Conservation (phyloP, 768 basidiomycete species). For the Holtermanniella nyarrowii region DNA sequence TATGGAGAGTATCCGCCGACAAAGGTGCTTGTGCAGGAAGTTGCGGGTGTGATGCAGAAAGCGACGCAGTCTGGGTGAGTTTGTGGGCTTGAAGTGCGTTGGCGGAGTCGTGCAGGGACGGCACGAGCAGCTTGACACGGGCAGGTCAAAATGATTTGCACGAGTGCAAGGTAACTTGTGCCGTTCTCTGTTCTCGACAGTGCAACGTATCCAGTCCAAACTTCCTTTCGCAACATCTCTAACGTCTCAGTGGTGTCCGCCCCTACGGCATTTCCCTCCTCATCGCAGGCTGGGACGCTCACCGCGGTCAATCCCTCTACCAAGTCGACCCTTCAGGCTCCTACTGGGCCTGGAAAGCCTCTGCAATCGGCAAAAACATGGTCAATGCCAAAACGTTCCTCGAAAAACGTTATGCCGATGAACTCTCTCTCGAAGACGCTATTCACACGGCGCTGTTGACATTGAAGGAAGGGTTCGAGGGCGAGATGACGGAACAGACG, state of each 20-base stretch:
- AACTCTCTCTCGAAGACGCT: slow-evolving; percentile 95
- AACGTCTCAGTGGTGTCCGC: slow-evolving; percentile 70
- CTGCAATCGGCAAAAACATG: slow-evolving; percentile 99
- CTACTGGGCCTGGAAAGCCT: slow-evolving; percentile 99
- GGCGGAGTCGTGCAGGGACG: too few species aligned
- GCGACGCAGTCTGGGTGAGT: slow-evolving; percentile 95
- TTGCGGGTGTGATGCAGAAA: slow-evolving; percentile 96
- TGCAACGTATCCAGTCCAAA: too few species aligned
- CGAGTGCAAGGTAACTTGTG: slow-evolving; percentile 1
- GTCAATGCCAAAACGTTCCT: slow-evolving; percentile 98
- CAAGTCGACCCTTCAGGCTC: slow-evolving; percentile 98
- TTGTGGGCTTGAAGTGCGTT: background rate
- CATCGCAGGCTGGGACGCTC: slow-evolving; percentile 91
- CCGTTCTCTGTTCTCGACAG: background rate
- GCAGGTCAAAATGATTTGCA: too few species aligned
- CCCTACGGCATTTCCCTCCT: slow-evolving; percentile 97
- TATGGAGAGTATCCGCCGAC: slow-evolving; percentile 98
- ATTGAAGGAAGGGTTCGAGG: slow-evolving; percentile 97
- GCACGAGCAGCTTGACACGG: too few species aligned
- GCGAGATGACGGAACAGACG: slow-evolving; percentile 99
- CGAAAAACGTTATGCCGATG: slow-evolving; percentile 99
- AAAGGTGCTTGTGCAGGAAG: slow-evolving; percentile 88
- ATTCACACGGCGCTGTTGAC: slow-evolving; percentile 97
- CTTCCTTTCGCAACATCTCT: too few species aligned
- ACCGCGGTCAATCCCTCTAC: slow-evolving; percentile 91